These are phyloP conservation scores for Leucogyrophana mollusca DNA, from an alignment of 768 basidiomycete genomes.

Conservation along the genomic window DNA sequence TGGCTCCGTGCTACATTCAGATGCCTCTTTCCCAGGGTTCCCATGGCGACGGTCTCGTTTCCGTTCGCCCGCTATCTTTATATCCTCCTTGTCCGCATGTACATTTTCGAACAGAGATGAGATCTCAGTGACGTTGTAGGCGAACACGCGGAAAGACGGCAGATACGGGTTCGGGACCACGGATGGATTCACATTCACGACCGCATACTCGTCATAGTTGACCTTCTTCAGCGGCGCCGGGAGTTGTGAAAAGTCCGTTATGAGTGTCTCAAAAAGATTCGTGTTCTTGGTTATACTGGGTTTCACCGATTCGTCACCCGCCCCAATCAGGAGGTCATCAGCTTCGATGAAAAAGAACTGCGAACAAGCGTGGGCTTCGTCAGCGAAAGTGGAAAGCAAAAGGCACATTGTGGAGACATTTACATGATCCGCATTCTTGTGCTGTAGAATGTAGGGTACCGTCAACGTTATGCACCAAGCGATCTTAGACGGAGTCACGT, in stretches of 20 bases:
- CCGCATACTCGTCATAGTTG: constrained; percentile 65
- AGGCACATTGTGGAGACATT: constrained; percentile 19
- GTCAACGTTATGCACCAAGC: constrained; percentile 26
- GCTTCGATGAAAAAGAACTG: constrained; percentile 60
- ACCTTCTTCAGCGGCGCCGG: constrained; percentile 48
- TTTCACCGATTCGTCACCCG: constrained; percentile 20
- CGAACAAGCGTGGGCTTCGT: neutral
- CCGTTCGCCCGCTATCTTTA: constrained; percentile 31
- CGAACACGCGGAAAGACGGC: constrained; percentile 77
- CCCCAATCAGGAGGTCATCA: constrained; percentile 48
- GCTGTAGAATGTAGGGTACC: constrained; percentile 35
- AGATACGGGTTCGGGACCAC: constrained; percentile 87
- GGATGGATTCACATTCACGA: constrained; percentile 78
- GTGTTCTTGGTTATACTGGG: constrained; percentile 15
- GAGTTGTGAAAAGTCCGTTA: constrained; percentile 64
- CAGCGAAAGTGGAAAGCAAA: constrained; percentile 3
- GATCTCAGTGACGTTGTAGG: constrained; percentile 68
- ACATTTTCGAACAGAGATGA: constrained; percentile 3
- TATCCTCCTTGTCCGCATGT: constrained; percentile 17
- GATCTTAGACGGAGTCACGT: constrained; percentile 33
- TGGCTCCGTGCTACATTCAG: constrained; percentile 46
- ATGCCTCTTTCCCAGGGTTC: constrained; percentile 41
- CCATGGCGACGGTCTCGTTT: constrained; percentile 52
- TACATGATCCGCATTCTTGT: constrained; percentile 87
- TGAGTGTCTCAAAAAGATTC: constrained; percentile 54